Evolutionary conservation across 2,329 filamentous ascomycete species (phyloP), one percentile per base, ranked within the genome.

Genomic region (Cladosporium sp.): DNA sequence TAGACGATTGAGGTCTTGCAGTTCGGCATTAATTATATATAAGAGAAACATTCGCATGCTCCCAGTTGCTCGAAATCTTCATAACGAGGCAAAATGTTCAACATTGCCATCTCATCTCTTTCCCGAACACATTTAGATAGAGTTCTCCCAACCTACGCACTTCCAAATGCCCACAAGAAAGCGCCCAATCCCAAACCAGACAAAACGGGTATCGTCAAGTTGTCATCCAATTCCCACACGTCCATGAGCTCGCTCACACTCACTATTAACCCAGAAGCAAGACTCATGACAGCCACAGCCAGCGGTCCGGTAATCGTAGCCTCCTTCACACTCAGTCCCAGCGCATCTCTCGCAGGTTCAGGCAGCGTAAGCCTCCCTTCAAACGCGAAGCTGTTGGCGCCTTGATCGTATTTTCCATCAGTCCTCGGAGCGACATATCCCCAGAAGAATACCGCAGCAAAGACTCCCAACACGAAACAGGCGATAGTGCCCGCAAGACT

Each of bases 141-240:
- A 53, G 16, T 16, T 11, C 14, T 39, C 34, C 23, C 11, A 6
- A 10, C 11, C 14, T n/a, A 61, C 26, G 58, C 60, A 46, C 48
- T 63, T 13, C 89, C 89, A 83, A 97, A 97, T 58, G 93, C 78
- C 80, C 91, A 96, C 72, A 98, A 84, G 77, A 99, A 97, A 0
- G 90, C 91, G 89, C 91, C 97, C 67, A 99, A 88, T 7, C 93
- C 93, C 54, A 92, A 79, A 26, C 93, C 93, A 75, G 92, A 97
- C 58, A 99, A 83, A 28, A 96, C 88, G 2, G 95, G 95, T 77
- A 99, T 99, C 58, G 94, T 98, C 72, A 99, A 82, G 79, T 99
- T 99, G 80, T 99, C 95, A 75, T 99, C 95, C 91, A 92, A 93
- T 57, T 93, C 92, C 76, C 93, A 97, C 0, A 98, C 75, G 79